Conservation (phyloP, 2,329 filamentous ascomycete species). For the Coniosporium tulheliwenetii region DNA sequence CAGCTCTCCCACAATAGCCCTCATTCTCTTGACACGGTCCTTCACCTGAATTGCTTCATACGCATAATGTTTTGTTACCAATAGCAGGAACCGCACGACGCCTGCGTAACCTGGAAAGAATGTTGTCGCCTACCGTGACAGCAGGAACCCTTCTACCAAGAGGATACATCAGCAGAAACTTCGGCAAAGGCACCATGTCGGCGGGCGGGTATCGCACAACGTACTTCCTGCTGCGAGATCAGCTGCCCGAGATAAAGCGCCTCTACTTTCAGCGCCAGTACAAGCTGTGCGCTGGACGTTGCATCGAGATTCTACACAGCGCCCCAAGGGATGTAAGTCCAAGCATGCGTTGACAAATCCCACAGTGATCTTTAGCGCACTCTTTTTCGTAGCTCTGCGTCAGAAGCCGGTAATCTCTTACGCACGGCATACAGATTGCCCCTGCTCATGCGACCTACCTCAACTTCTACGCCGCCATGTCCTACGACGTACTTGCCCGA, state of each 20-base stretch:
- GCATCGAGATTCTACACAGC: not conserved
- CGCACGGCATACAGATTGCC: slow-evolving; percentile 12
- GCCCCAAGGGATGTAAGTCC: not conserved
- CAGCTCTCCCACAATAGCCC: no score
- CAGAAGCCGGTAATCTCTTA: not conserved
- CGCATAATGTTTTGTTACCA: no score
- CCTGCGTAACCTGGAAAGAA: no score
- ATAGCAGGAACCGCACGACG: no score
- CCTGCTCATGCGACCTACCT: slow-evolving; percentile 22
- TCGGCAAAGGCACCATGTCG: no score
- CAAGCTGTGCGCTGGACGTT: not conserved
- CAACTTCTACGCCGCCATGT: slow-evolving; percentile 29
- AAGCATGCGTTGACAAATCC: not conserved
- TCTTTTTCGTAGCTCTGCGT: not conserved
- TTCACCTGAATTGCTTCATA: no score
- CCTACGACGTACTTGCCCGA: slow-evolving; percentile 29
- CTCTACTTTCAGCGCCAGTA: not conserved
- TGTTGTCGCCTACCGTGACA: no score
- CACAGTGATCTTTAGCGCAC: not conserved
- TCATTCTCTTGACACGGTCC: no score
- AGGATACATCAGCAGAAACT: no score
- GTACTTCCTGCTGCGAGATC: no score
- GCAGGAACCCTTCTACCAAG: no score
- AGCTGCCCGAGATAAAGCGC: slow-evolving; percentile 5
- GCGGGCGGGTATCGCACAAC: no score